Percentiles rank a stretch among this genome's conserved stretches.
phyloP scores from a whole-genome alignment of 1,284 basidiomycete species.

The Apiotrichum domesticum region DNA sequence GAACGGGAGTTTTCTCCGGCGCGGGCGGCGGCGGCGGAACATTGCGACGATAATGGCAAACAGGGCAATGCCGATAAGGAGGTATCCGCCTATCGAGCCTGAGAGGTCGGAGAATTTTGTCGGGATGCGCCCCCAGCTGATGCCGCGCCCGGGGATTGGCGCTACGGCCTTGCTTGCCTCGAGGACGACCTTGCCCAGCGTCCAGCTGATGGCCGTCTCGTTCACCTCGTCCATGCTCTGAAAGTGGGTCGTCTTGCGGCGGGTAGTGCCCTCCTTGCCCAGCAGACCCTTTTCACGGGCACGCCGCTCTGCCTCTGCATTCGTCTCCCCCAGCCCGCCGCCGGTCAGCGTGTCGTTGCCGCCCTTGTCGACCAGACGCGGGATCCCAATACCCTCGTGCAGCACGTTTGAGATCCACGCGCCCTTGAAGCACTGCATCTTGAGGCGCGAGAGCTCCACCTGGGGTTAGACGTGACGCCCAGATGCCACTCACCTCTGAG shows the following conservation, averaged over 20 bases:
- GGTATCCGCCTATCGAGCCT: conserved; percentile 30
- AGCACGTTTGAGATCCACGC: conserved; percentile 96
- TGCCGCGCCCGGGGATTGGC: conserved; percentile 12
- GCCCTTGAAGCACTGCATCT: conserved; percentile 99
- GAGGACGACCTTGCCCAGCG: conserved; percentile 94
- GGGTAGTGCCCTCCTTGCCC: conserved; percentile 1
- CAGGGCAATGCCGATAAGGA: conserved; percentile 24
- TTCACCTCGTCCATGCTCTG: conserved; percentile 88
- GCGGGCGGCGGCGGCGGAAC: conserved; percentile 2
- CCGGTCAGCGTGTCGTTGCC: conserved; percentile 56
- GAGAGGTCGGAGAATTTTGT: conserved; percentile 1
- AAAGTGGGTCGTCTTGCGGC: conserved; percentile 53
- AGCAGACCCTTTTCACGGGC: conserved; percentile 71
- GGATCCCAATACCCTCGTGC: conserved; percentile 93
- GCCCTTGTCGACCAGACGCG: conserved; percentile 76
- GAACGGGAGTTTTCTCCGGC: neutral
- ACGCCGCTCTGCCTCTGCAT: conserved; percentile 62
- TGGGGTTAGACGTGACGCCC: conserved; percentile 15
- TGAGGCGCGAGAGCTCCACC: conserved; percentile 74
- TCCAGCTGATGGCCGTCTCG: conserved; percentile 94
- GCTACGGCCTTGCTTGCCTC: conserved; percentile 73
- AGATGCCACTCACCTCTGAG: conserved; percentile 46
- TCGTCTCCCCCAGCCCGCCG: conserved; percentile 49
- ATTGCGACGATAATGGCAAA: conserved; percentile 8
- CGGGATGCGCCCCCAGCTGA: conserved; percentile 2